phyloP scores from a whole-genome alignment of 2,329 filamentous ascomycete genomes.

The Claviceps cyperi region DNA sequence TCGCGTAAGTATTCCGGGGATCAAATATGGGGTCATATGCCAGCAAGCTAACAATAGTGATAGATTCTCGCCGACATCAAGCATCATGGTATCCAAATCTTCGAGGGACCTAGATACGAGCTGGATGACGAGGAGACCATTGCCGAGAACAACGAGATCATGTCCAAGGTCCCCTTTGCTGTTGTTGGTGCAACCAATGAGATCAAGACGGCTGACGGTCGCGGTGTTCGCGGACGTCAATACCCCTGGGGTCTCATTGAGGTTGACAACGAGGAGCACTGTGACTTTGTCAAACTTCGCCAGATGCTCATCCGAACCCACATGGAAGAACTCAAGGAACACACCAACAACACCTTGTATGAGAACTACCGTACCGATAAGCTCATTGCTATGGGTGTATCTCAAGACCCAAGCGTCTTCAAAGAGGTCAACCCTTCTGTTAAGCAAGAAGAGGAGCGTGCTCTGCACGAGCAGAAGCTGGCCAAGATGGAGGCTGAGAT shows the following conservation, averaged over 20 bases:
- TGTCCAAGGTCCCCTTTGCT: conserved; percentile 98
- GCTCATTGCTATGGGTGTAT: conserved; percentile 95
- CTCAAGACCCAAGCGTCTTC: conserved; percentile 97
- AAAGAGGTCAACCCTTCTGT: conserved; percentile 99
- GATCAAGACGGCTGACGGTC: conserved; percentile 79
- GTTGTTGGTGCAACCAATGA: conserved; percentile 95
- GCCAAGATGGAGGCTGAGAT: conserved; percentile 99
- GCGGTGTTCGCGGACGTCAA: conserved; percentile 86
- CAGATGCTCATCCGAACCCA: conserved; percentile 99
- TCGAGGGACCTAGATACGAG: conserved; percentile 95
- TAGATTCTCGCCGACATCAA: conserved; percentile 95
- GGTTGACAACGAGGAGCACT: conserved; percentile 99
- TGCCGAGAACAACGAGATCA: conserved; percentile 99
- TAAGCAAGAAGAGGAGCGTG: conserved; percentile 98
- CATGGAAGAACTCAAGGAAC: conserved; percentile 99
- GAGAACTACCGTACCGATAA: conserved; percentile 99
- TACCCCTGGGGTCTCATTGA: conserved; percentile 99
- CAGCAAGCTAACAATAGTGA: conserved; percentile 6
- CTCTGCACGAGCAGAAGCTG: conserved; percentile 97
- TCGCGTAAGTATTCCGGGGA: conserved; percentile 51
- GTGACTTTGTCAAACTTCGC: conserved; percentile 98
- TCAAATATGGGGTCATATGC: not conserved
- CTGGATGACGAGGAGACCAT: conserved; percentile 99
- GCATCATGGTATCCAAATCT: conserved; percentile 96
- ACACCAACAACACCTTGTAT: conserved; percentile 97